These are phyloP conservation scores for Aureobasidium mangrovei DNA, from an alignment of 2,329 filamentous ascomycete genomes.

Conservation along the genomic window DNA sequence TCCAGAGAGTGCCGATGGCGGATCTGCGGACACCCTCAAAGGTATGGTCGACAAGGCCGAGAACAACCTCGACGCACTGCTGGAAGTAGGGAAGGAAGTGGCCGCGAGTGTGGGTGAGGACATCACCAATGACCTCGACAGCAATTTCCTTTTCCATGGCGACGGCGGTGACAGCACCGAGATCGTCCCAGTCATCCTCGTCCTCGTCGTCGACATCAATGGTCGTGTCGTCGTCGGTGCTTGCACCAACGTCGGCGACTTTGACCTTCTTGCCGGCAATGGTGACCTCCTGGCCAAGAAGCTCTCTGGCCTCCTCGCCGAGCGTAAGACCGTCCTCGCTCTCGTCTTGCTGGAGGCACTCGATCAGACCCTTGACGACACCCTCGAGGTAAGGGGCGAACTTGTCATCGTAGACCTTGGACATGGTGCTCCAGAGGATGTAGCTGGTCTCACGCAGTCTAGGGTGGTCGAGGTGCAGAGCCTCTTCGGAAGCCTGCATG, in stretches of 20 bases:
- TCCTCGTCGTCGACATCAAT: conserved; percentile 62
- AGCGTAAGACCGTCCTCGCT: conserved; percentile 69
- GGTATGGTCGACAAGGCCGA: conserved; percentile 74
- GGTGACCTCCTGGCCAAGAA: conserved; percentile 66
- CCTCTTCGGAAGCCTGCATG: conserved; percentile 89
- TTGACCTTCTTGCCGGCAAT: conserved; percentile 80
- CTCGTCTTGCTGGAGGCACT: conserved; percentile 83
- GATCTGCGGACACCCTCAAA: conserved; percentile 94
- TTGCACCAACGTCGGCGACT: conserved; percentile 56
- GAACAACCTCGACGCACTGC: conserved; percentile 72
- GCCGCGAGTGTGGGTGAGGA: conserved; percentile 77
- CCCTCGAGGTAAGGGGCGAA: conserved; percentile 71
- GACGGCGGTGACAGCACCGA: conserved; percentile 76
- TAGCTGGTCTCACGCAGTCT: conserved; percentile 93
- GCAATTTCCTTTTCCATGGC: conserved; percentile 97
- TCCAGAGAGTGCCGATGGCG: conserved; percentile 83
- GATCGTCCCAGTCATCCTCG: conserved; percentile 75
- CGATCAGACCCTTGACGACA: conserved; percentile 70
- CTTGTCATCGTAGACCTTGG: conserved; percentile 83
- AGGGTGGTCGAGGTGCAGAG: conserved; percentile 77
- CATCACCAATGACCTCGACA: conserved; percentile 86
- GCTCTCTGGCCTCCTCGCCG: conserved; percentile 62
- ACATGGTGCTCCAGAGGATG: conserved; percentile 89
- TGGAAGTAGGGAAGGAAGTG: conserved; percentile 78
- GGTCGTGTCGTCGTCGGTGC: conserved; percentile 50